Evolutionary conservation across 495 filamentous ascomycete genomes (phyloP), one percentile per base, ranked within the genome.

Genomic region (Xylaria curta): DNA sequence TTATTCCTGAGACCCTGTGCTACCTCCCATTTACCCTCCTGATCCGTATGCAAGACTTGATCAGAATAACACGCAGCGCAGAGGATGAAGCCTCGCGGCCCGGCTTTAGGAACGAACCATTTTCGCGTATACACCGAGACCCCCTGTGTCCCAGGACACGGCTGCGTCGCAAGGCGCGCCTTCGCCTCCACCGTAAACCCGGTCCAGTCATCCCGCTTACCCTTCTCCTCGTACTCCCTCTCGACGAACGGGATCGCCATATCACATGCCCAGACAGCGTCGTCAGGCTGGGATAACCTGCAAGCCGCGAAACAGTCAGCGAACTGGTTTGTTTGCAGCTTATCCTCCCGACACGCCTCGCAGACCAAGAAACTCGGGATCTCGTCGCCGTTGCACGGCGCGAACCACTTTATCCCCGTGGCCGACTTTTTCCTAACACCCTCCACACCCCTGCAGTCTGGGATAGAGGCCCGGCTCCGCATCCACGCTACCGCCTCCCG

Each of bases 61-160:
- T 83, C 81, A 63, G 73, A 79, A 63, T 79, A 83, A 47, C 82
- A 83, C 6, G 76, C 78, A 31, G 76, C 72, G 46, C 82, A 83
- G 49, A 83, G 72, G 38, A 76, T 65, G 3, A 83, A 63, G 7
- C 74, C 75, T 0, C 71, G 71, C 17, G 76, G 78, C 6, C 74
- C 73, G 8, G 58, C 64, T 46, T 73, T 76, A 12, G 82, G 79
- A 36, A 81, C 72, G 69, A 78, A 81, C 82, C 82, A 83, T 5
- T 74, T 79, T 31, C 72, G 75, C 5, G 71, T 71, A 1, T 75
- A 68, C 2, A 63, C 72, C 19, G 64, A 54, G 10, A 69, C 60
- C 24, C 58, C 66, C 7, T 54, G 12, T 6, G 54, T 54, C 2
- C 65, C 69, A 3, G 77, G 78, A 36, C 80, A 80, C 3, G 72